phyloP scores from a whole-genome alignment of 2,329 filamentous ascomycete species.

The Aspergillus versicolor region DNA sequence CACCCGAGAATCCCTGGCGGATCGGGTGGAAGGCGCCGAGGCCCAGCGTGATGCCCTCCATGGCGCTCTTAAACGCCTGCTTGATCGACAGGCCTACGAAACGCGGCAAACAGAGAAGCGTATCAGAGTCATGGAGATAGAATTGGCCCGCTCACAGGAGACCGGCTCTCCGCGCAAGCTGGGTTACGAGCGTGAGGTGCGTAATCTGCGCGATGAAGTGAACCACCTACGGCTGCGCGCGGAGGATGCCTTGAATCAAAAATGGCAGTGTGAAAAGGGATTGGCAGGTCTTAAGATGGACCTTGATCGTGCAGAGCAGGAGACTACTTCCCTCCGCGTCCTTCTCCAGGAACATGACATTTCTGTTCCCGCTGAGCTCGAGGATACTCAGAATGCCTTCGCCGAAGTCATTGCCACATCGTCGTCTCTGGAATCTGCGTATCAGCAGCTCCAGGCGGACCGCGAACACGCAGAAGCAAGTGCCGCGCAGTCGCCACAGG shows the following conservation, averaged over 20 bases:
- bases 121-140: slow-evolving; percentile 71
- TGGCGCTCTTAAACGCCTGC: slow-evolving; percentile 76
- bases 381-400: slow-evolving; percentile 44
- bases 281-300: slow-evolving; percentile 91
- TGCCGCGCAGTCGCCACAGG: slow-evolving; percentile 70
- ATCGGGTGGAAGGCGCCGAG: slow-evolving; percentile 88
- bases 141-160: slow-evolving; percentile 70
- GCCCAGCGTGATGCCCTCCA: slow-evolving; percentile 91
- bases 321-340: slow-evolving; percentile 77
- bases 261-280: slow-evolving; percentile 93
- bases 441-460: slow-evolving; percentile 69
- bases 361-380: slow-evolving; percentile 63
- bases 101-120: slow-evolving; percentile 80
- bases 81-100: slow-evolving; percentile 82
- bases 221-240: slow-evolving; percentile 79
- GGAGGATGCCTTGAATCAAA: slow-evolving; percentile 91
- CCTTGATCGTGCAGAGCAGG: slow-evolving; percentile 89
- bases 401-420: slow-evolving; percentile 60
- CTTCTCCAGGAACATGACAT: slow-evolving; percentile 83
- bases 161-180: slow-evolving; percentile 67
- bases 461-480: slow-evolving; percentile 66
- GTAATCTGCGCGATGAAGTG: slow-evolving; percentile 77
- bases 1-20: slow-evolving; percentile 68
- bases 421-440: slow-evolving; percentile 70
- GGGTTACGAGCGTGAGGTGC: slow-evolving; percentile 82